Conservation (phyloP, 2,329 filamentous ascomycete species). For the Hirsutella minnesotensis region DNA sequence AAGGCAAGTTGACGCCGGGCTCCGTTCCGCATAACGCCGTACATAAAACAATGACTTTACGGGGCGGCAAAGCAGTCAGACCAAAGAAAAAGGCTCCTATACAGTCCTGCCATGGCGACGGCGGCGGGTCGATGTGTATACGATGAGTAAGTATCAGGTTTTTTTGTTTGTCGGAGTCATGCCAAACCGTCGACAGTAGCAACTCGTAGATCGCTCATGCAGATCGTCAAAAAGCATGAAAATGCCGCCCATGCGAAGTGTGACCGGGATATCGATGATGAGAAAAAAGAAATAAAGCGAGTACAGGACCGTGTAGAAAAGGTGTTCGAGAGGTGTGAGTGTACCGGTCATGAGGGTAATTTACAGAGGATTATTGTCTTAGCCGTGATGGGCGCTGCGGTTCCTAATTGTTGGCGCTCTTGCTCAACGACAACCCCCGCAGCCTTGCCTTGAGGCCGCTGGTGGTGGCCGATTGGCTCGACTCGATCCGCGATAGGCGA, state of each 20-base stretch:
- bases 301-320: not conserved
- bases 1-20: constrained; percentile 10
- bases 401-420: constrained; percentile 25
- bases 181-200: constrained; percentile 5
- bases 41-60: constrained; percentile 18
- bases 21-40: constrained; percentile 19
- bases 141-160: constrained; percentile 1
- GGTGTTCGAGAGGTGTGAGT: not conserved
- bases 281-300: constrained; percentile 11
- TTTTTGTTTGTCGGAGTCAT: constrained; percentile 2
- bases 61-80: constrained; percentile 5
- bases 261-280: constrained; percentile 9
- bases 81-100: constrained; percentile 7
- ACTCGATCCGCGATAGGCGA: constrained; percentile 74
- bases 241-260: constrained; percentile 9
- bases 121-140: constrained; percentile 5
- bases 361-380: constrained; percentile 14
- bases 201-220: constrained; percentile 37
- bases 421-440: constrained; percentile 30
- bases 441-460: constrained; percentile 23
- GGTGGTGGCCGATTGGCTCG: constrained; percentile 25
- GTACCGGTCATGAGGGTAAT: constrained; percentile 12
- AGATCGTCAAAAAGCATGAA: constrained; percentile 30
- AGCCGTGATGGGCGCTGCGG: not conserved
- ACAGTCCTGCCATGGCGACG: constrained; percentile 4